Conservation (phyloP, 306 rosid species). For the Vigna hirtella region DNA sequence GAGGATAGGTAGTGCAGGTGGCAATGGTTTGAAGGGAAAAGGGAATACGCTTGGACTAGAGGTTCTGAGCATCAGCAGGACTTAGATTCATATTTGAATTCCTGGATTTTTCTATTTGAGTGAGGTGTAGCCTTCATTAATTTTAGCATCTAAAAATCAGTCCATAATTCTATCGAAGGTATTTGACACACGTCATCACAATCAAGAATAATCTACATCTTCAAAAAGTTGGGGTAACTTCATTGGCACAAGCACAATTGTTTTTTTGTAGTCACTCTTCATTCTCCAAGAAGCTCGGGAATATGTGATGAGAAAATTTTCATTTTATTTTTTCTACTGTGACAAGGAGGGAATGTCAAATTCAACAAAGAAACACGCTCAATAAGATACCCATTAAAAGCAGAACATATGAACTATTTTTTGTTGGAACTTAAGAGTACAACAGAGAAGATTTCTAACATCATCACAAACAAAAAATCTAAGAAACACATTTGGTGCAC, state of each 20-base stretch:
- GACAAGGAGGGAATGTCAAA: not conserved
- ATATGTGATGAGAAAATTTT: not conserved
- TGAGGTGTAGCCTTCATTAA: not conserved
- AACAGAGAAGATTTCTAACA: slow-evolving; percentile 23
- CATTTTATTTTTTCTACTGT: not conserved
- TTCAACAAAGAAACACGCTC: slow-evolving; percentile 1
- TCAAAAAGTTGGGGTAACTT: not conserved
- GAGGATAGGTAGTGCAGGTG: slow-evolving; percentile 7
- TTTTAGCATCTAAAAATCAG: slow-evolving; percentile 7
- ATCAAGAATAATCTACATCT: not conserved
- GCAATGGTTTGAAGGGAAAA: slow-evolving; percentile 1
- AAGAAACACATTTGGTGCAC: slow-evolving; percentile 12
- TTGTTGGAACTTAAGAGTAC: not conserved
- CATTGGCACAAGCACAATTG: not conserved
- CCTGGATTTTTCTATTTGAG: slow-evolving; percentile 7
- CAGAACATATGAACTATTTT: not conserved
- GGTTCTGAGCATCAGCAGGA: slow-evolving; percentile 4
- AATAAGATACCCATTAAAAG: not conserved
- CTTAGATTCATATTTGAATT: not conserved
- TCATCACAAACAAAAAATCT: slow-evolving; percentile 13
- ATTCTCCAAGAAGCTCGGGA: slow-evolving; percentile 18
- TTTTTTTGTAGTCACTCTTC: not conserved
- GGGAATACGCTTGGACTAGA: not conserved
- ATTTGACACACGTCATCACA: not conserved
- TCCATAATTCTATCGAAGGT: not conserved